phyloP scores from a whole-genome alignment of 305 asterid genomes.

The Plantago lanceolata region DNA sequence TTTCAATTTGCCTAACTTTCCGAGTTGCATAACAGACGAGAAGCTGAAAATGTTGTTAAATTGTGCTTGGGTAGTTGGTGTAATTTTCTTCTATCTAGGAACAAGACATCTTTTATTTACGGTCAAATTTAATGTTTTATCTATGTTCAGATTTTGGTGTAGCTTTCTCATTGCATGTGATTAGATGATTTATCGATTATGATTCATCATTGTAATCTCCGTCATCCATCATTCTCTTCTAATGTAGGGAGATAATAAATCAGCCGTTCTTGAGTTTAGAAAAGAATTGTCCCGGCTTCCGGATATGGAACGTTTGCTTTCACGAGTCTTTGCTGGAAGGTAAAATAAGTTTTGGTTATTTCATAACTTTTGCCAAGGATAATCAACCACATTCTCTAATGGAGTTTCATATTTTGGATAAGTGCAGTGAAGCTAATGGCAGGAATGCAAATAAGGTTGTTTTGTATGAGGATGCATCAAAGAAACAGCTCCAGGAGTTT shows the following conservation, averaged over 20 bases:
- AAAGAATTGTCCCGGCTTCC: constrained; percentile 82
- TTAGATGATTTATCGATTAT: neutral
- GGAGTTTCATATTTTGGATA: constrained; percentile 27
- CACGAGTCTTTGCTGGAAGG: constrained; percentile 88
- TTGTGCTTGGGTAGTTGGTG: neutral
- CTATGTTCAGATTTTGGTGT: neutral
- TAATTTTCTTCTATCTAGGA: neutral
- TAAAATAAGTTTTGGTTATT: constrained; percentile 30
- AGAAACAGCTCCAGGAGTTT: constrained; percentile 88
- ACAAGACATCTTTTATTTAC: neutral
- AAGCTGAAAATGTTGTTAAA: neutral
- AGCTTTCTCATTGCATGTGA: neutral
- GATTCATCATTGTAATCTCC: neutral
- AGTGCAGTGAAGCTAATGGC: constrained; percentile 80
- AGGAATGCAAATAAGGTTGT: constrained; percentile 87
- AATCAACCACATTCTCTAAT: constrained; percentile 18
- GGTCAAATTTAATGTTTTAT: neutral
- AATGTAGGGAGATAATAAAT: constrained; percentile 58
- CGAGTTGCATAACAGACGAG: neutral
- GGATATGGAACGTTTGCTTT: constrained; percentile 92
- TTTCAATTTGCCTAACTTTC: neutral
- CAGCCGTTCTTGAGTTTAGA: constrained; percentile 68
- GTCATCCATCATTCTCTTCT: neutral
- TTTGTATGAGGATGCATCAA: constrained; percentile 87
- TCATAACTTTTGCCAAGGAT: constrained; percentile 14